Evolutionary conservation across 2,329 filamentous ascomycete genomes (phyloP), one percentile per base, ranked within the genome.

Genomic region (Pyrenochaeta sp.): DNA sequence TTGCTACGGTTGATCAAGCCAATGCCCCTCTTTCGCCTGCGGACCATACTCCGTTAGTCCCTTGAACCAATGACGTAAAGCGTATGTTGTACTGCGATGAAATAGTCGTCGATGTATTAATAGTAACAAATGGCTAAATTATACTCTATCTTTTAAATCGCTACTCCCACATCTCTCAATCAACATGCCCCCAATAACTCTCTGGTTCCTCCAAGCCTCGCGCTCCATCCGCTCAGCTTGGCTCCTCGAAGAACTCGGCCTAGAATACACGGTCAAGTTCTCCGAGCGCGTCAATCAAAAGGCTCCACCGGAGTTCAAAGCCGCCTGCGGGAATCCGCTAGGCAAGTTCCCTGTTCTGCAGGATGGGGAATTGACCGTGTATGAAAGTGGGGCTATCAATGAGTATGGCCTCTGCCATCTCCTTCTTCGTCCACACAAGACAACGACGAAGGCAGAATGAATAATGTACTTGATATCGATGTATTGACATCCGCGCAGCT

Each of bases 171-270:
- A n/a, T n/a, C n/a, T n/a, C n/a, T n/a, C n/a, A n/a, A 27, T 27
- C 18, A 45, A 3, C 7, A 58, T 58, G 53, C 29, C 57, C 18
- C 44, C 48, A 29, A 75, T 77, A 36, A 77, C 72, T 1, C 70
- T 79, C 20, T 76, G 70, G 58, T 78, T 78, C 53, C 70, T 79
- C 7, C 73, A 78, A 61, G 72, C 74, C 32, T 78, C 76, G 3
- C 69, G 74, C 41, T 67, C 60, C 39, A 76, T 77, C 34, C 71
- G 73, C 11, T 72, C 65, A 23, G 75, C 76, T 32, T 78, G 74
- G 76, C 67, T 77, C 5, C 69, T 78, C 5, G 71, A 77, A 48
- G 74, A 77, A 43, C 65, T 78, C 1, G 60, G 60, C 5, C 65
- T 77, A 5, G 60, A 69, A 14, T 79, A 77, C 50, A 65, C 69